Evolutionary conservation across 208 protist genomes (phyloP).

Genomic region (Leishmania major): DNA sequence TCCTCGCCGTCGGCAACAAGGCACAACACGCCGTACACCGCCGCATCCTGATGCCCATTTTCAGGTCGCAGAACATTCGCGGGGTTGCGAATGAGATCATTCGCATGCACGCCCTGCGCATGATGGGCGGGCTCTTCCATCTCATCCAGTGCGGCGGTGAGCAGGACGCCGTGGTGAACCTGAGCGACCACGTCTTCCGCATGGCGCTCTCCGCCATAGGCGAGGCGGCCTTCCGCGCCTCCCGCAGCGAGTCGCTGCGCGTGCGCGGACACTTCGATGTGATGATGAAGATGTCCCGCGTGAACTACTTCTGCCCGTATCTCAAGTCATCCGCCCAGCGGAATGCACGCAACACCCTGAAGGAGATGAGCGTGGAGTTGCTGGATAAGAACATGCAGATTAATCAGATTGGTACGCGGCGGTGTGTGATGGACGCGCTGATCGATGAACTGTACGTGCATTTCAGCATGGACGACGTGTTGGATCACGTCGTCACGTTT

Average conservation of each 20-base stretch:
- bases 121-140: slow-evolving; percentile 43
- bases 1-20: slow-evolving; percentile 50
- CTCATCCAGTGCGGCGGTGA: slow-evolving; percentile 29
- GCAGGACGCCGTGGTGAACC: slow-evolving; percentile 33
- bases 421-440: slow-evolving; percentile 49
- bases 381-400: slow-evolving; percentile 39
- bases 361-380: slow-evolving; percentile 32
- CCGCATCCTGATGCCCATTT: slow-evolving; percentile 43
- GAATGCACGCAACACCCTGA: slow-evolving; percentile 33
- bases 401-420: slow-evolving; percentile 21
- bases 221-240: slow-evolving; percentile 55
- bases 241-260: slow-evolving; percentile 34
- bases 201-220: slow-evolving; percentile 57
- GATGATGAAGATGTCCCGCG: slow-evolving; percentile 42
- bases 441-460: slow-evolving; percentile 44
- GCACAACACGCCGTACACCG: slow-evolving; percentile 47
- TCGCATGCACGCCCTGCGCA: slow-evolving; percentile 45
- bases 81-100: slow-evolving; percentile 47
- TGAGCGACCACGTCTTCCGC: slow-evolving; percentile 45
- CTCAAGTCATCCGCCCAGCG: slow-evolving; percentile 40
- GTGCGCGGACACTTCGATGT: slow-evolving; percentile 46
- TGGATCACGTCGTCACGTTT: slow-evolving; percentile 60
- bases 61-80: slow-evolving; percentile 45
- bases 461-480: slow-evolving; percentile 44
- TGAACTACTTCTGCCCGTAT: slow-evolving; percentile 68